These are phyloP conservation scores for Colletotrichum australisinense DNA, from an alignment of 2,329 filamentous ascomycete species.

Conservation along the genomic window DNA sequence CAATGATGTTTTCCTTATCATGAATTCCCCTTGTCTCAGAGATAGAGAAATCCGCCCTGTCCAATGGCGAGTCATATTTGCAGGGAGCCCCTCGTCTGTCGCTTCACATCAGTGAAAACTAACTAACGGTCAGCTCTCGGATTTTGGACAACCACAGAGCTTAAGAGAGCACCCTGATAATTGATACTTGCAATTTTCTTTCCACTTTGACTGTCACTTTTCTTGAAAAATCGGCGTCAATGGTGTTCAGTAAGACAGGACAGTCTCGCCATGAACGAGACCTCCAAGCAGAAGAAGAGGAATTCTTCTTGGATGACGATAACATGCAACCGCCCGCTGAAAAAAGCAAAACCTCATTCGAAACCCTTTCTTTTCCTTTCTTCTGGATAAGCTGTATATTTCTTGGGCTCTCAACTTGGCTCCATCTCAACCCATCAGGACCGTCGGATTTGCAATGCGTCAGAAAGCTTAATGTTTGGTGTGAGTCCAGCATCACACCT, in stretches of 20 bases:
- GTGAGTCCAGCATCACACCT: background rate
- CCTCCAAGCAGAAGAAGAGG: background rate
- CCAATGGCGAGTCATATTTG: conserved; percentile 1
- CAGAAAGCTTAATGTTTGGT: background rate
- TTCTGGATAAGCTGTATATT: background rate
- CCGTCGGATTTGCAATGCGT: conserved; percentile 13
- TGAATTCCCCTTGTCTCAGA: background rate
- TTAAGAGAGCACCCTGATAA: background rate
- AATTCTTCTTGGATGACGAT: background rate
- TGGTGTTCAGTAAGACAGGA: background rate
- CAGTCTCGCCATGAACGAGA: background rate
- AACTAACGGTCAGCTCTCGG: background rate
- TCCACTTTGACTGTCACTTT: background rate
- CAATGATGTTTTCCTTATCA: background rate
- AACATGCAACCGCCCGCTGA: background rate
- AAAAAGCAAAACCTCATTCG: background rate
- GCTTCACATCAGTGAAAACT: background rate
- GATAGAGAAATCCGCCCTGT: background rate
- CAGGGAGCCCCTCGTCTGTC: background rate
- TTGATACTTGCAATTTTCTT: background rate
- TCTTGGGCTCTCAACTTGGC: background rate
- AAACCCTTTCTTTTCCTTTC: background rate
- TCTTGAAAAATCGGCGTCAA: background rate
- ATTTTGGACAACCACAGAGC: background rate
- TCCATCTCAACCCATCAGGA: background rate